Base-by-base conservation (phyloP, 805 yeast species). In the Priceomyces melissophilus region DNA sequence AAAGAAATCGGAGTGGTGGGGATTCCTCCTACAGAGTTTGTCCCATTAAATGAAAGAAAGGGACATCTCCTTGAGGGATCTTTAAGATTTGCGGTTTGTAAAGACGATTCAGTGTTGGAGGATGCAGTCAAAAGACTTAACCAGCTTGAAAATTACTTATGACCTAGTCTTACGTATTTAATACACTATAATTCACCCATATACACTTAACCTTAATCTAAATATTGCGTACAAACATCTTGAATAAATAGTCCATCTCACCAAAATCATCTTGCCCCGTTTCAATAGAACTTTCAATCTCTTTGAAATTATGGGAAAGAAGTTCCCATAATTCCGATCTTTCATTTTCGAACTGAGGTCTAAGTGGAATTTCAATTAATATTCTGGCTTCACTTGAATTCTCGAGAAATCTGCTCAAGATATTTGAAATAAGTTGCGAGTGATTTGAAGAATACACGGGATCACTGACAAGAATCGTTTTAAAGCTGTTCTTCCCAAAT, bases 1-100 rank as follows among this genome's bases (percentile, higher is more conserved):
- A 82, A 80, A 58, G 96, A 89, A 58, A 61, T 91, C 43, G 99
- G 99, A 9, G 95, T 93, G 31, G 98, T 93, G 14, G 84, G 96
- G 3, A 93, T 93, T 48, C 99, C 99, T 9, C 98, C 98, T 23
- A 84, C 96, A n/a, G 98, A 91, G 63, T 93, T 93, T 57, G 80
- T 87, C 54, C 75, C 81, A 33, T 76, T 80, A 8, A 81, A 78
- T 44, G 81, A 84, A 49, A 62, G 71, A 51, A 45, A 46, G 14
- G 89, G 85, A 26, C 70, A 77, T 41, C 79, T 82, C 12, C 89
- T 91, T 41, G 96, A 90, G 58, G 82, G 87, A 52, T 78, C 88
- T 58, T 69, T 93, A 46, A 81, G 99, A 57, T 90, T 93, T 61
- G 98, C 99, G 11, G 95, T 93, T 13, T 93, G 99, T 73, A 93